Conservation (phyloP, 371 early-diverging fungal genomes). For the Mucor sp. region DNA sequence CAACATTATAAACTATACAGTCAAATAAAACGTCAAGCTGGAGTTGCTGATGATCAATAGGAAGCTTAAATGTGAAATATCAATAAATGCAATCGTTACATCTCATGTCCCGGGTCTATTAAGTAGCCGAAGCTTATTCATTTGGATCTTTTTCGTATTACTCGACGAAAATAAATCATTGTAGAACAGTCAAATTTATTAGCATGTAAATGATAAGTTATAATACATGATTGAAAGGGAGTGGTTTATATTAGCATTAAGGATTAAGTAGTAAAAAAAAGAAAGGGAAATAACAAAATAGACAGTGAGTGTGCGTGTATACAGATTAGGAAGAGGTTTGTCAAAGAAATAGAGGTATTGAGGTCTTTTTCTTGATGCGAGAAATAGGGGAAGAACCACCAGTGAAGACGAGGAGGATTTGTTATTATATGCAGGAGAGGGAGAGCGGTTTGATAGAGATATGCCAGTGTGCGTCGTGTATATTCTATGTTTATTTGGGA, state of each 20-base stretch:
- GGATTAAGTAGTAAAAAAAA: not conserved
- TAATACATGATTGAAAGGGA: not conserved
- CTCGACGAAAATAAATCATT: not conserved
- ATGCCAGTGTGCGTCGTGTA: not conserved
- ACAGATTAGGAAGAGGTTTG: not conserved
- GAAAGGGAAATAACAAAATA: not conserved
- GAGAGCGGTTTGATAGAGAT: not conserved
- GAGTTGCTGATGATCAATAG: not conserved
- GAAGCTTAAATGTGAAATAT: not conserved
- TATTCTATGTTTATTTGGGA: slow-evolving; percentile 2
- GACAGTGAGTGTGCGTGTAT: not conserved
- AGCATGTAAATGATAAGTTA: not conserved
- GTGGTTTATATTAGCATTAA: not conserved
- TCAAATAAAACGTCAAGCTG: not conserved
- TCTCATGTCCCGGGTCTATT: not conserved
- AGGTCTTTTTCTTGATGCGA: not conserved
- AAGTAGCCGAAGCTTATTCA: not conserved
- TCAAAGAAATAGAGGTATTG: not conserved
- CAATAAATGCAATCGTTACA: not conserved
- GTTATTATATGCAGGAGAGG: not conserved
- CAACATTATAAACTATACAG: not conserved
- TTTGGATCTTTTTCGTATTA: not conserved
- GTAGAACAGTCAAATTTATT: not conserved
- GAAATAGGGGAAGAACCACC: not conserved
- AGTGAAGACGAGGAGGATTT: not conserved